A percentile compares a stretch with the other conserved stretches of the same genome.
Conservation (phyloP, 2,329 filamentous ascomycete species). For the Trichoderma sp. region DNA sequence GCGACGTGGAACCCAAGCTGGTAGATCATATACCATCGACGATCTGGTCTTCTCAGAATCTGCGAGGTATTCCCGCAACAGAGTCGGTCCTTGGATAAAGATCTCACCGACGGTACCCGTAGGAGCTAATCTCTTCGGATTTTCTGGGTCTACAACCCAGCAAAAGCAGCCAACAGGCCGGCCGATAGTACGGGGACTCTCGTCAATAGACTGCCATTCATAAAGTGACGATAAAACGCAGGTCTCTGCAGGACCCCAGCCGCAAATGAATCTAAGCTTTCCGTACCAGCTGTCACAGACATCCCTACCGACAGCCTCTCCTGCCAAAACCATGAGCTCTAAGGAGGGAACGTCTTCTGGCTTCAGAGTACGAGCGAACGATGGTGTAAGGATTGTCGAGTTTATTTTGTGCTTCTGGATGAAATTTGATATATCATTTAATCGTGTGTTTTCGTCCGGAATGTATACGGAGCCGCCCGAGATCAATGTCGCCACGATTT, state of each 20-base stretch:
- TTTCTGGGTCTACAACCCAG: conserved; percentile 17
- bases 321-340: background rate
- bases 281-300: conserved; percentile 5
- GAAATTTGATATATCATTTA: background rate
- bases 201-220: background rate
- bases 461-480: conserved; percentile 6
- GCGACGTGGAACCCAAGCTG: background rate
- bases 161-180: conserved; percentile 17
- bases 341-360: background rate
- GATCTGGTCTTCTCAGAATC: background rate
- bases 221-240: conserved; percentile 8
- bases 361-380: conserved; percentile 1
- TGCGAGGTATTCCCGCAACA: conserved; percentile 10
- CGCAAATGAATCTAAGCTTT: background rate
- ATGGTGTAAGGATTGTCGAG: background rate
- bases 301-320: conserved; percentile 2
- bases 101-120: conserved; percentile 6
- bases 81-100: conserved; percentile 5
- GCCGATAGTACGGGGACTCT: background rate
- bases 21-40: background rate
- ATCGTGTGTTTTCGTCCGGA: background rate
- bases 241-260: conserved; percentile 16
- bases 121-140: conserved; percentile 8
- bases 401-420: background rate
- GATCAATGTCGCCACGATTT: background rate